Base-by-base conservation (phyloP, 2,329 filamentous ascomycete species). In the Diaporthe citri region DNA sequence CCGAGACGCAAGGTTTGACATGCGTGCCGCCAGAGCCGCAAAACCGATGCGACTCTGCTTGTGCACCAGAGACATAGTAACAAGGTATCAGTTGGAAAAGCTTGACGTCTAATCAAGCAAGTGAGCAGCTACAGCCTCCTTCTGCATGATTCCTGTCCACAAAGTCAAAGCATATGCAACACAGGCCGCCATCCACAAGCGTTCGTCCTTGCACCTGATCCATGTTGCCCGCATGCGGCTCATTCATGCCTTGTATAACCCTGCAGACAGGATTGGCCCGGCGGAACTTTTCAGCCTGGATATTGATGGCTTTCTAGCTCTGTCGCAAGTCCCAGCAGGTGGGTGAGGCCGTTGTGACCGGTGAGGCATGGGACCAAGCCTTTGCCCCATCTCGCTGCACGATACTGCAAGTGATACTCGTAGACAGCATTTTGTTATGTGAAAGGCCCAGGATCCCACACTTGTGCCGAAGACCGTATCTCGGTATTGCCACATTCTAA, bases 211-310 rank as follows among this genome's bases (percentile, higher is more conserved):
- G 52, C n/a, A 43, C 5, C 31, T 41, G 22, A 43, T n/a, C 39
- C 60, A 55, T 41, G 72, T 34, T 28, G 31, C 41, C 69, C 52
- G 15, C 62, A 57, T 56, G 8, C 48, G 71, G 39, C 70, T 39
- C 15, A 13, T 31, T 28, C 22, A 25, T 5, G 8, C 6, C 25
- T 51, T 31, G n/a, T 12, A 31, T n/a, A 43, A 39, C 25, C 67
- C 52, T 57, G 9, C 28, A 57, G 36, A 22, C 13, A 34, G 25
- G 20, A 22, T 9, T 48, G 28, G 22, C 43, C 28, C 15, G 41
- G 48, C 10, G 60, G 22, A n/a, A n/a, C 28, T 22, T 34, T 48
- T 10, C 62, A 51, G 2, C 9, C 4, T 51, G 5, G 28, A 22
- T 20, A 12, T 15, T 22, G 41, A 34, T 48, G 17, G 20, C 7